Base-by-base conservation (phyloP, 257 asterid genomes). In the Nicotiana attenuata region DNA sequence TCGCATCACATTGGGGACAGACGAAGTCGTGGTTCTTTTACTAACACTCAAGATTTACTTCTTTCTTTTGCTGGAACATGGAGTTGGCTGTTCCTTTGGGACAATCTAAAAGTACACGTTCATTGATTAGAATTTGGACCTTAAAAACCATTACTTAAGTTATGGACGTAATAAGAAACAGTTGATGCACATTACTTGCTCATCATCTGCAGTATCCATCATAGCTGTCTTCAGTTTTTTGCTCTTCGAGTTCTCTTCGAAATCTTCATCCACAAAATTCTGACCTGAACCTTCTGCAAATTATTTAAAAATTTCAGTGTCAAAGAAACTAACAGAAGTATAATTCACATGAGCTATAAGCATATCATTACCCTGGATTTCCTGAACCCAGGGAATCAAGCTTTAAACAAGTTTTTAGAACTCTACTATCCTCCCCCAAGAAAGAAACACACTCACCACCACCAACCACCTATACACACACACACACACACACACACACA, bases 251-350 rank as follows among this genome's bases (percentile, higher is more conserved):
- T 82, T 55, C n/a, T 87, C 68, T 53, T 65, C 57, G 2, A 31
- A 55, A 41, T 68, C 78, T 24, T 83, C 84, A 52, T 87, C 87
- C 65, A 24, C 83, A 83, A 87, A 87, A 52, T 77, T 77, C 56
- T 77, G 67, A 19, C 81, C 81, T 19, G 68, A 77, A 31, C 67
- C 81, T 77, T 56, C 81, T 55, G 68, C 13, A 17, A 20, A 50
- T 38, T 10, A 9, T 10, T 19, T 35, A 10, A 68, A 41, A 35
- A 68, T 38, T 38, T 68, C 77, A 41, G 77, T 38, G 20, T 10
- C 77, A 19, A 68, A 68, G 77, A 68, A 68, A 68, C 56, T 38
- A n/a, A 38, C 19, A 68, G 77, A 68, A 68, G 31, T 38, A 19
- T 19, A n/a, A 19, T 68, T 68, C 76, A 38, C n/a, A 68, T 68